A percentile compares a stretch with the other conserved stretches of the same genome.
phyloP scores from a whole-genome alignment of 2,329 filamentous ascomycete genomes.

The Kalmusia sp. region DNA sequence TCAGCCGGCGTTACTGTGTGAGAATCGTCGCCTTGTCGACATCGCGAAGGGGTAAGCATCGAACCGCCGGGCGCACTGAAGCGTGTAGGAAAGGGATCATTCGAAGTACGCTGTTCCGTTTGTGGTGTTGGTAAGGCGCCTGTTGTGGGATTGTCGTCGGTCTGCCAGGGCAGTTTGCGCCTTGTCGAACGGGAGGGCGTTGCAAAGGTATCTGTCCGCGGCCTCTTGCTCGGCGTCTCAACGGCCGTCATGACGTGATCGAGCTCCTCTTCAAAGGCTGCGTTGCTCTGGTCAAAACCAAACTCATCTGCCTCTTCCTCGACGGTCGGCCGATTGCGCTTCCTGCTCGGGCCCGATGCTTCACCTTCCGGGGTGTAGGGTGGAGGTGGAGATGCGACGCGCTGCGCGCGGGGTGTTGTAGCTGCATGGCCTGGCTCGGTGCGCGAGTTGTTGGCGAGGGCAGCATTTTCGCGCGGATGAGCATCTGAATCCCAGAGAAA shows the following conservation, averaged over 20 bases:
- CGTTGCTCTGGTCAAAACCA: slow-evolving; percentile 36
- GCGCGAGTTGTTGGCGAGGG: slow-evolving; percentile 56
- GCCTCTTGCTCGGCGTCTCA: slow-evolving; percentile 52
- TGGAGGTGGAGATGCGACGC: slow-evolving; percentile 22
- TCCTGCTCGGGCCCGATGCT: slow-evolving; percentile 25
- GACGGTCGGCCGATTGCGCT: slow-evolving; percentile 35
- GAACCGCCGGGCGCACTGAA: slow-evolving; percentile 11
- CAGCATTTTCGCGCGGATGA: slow-evolving; percentile 54
- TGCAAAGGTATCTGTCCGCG: slow-evolving; percentile 44
- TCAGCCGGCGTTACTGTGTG: slow-evolving; percentile 23
- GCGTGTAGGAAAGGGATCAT: slow-evolving; percentile 23
- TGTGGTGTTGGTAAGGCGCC: slow-evolving; percentile 37
- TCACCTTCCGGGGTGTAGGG: slow-evolving; percentile 22
- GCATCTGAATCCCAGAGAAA: slow-evolving; percentile 67
- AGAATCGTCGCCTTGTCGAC: slow-evolving; percentile 9
- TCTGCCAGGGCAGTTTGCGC: slow-evolving; percentile 50
- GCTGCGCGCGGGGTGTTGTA: slow-evolving; percentile 25
- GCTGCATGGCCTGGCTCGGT: slow-evolving; percentile 47
- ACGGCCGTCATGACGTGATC: slow-evolving; percentile 28
- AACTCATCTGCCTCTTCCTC: slow-evolving; percentile 44
- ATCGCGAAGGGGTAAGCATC: slow-evolving; percentile 25
- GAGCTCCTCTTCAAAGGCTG: slow-evolving; percentile 42
- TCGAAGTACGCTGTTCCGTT: slow-evolving; percentile 19
- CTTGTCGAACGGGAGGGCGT: slow-evolving; percentile 40
- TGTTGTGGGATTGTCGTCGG: slow-evolving; percentile 21